Evolutionary conservation across 345 rosid genomes (phyloP), one percentile per base, ranked within the genome.

Genomic region (Hirschfeldia incana): DNA sequence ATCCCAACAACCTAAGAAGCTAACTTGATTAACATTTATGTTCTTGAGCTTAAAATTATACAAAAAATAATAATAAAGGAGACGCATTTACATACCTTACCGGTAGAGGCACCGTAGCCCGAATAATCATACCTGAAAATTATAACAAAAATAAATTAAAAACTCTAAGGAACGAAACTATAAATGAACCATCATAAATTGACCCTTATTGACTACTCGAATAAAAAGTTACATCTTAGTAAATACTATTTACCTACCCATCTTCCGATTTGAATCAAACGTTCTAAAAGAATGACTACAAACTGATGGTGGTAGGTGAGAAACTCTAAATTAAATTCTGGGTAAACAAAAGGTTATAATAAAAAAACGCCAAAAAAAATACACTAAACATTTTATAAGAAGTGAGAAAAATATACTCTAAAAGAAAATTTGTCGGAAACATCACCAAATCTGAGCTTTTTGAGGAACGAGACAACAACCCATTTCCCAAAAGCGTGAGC

Each of bases 41-140:
- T 51, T 63, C 30, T 13, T 73, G 13, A n/a, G 33, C 57, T 70
- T n/a, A 34, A 44, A 28, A 53, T 1, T 27, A 80, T 21, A 0
- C 6, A 27, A 59, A 27, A 37, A 69, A 9, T 53, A 15, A 15
- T 15, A 44, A 4, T 49, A 70, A 9, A 72, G 51, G 62, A 39
- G 79, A 74, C 9, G 83, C 28, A 65, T 81, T 39, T 58, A 72
- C 92, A 73, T 83, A 96, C 99, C 92, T 90, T 93, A 68, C 98
- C 99, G 4, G 94, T 83, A 29, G 99, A 96, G n/a, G 95, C 97
- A 66, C 99, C 99, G 84, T 96, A 96, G 39, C 99, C 99, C 55
- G 99, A 93, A 88, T 96, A 96, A 79, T 96, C 99, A 72, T 96
- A 96, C 76, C 99, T 92, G 92, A 81, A 81, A 70, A 72, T 42